These are phyloP conservation scores for Cnidoscolus chayamansa DNA, from an alignment of 441 rosid species.

Conservation along the genomic window DNA sequence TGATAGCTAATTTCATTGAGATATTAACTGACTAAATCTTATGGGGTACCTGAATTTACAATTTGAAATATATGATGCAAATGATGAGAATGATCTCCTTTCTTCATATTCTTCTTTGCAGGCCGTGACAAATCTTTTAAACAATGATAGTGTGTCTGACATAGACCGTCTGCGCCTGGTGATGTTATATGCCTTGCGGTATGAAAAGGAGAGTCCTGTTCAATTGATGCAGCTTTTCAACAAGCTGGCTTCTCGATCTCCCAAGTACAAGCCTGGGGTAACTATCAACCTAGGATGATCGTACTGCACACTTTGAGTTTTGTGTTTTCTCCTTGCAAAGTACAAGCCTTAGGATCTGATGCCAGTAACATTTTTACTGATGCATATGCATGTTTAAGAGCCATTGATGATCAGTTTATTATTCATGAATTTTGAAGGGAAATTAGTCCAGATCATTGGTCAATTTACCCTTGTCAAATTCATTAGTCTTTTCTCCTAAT, in stretches of 20 bases:
- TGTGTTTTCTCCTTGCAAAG: neutral
- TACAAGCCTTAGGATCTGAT: neutral
- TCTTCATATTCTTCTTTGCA: conserved; percentile 39
- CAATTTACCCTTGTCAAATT: neutral
- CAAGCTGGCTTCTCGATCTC: conserved; percentile 80
- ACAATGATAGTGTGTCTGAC: conserved; percentile 79
- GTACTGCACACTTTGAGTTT: conserved; percentile 9
- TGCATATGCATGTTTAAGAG: neutral
- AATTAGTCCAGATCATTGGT: neutral
- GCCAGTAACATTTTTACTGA: neutral
- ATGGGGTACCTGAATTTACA: conserved; percentile 2
- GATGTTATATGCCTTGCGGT: conserved; percentile 90
- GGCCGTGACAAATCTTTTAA: conserved; percentile 88
- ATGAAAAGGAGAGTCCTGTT: conserved; percentile 96
- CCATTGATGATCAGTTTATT: neutral
- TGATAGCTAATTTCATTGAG: too few species aligned
- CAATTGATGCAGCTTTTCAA: conserved; percentile 96
- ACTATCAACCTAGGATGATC: conserved; percentile 17
- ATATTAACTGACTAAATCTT: too few species aligned
- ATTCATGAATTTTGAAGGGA: neutral
- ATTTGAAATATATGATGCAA: conserved; percentile 5
- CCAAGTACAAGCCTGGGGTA: conserved; percentile 97
- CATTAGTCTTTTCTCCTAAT: neutral
- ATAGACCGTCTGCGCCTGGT: conserved; percentile 81
- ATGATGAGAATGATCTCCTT: conserved; percentile 22